Percentiles rank a stretch among this genome's conserved stretches.
Evolutionary conservation across 768 basidiomycete genomes (phyloP).

Genomic region (Leccinum rimulosum): DNA sequence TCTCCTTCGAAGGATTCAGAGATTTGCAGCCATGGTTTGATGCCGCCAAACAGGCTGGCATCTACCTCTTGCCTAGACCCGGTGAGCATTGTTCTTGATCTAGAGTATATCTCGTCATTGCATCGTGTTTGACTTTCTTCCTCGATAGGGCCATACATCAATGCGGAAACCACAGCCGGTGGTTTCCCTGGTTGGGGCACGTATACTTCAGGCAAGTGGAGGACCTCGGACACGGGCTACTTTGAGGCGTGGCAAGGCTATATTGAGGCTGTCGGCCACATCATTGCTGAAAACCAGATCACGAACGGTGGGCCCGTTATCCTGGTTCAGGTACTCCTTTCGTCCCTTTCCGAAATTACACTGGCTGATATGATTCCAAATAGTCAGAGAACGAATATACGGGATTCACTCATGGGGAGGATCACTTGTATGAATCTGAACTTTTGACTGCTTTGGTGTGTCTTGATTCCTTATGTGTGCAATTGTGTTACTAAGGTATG

Average conservation of each 20-base stretch:
- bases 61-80: conserved; percentile 29
- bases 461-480: not conserved
- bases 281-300: conserved; percentile 55
- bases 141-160: conserved; percentile 26
- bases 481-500: conserved; percentile 3
- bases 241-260: conserved; percentile 54
- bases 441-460: conserved; percentile 32
- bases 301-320: conserved; percentile 58
- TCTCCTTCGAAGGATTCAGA: conserved; percentile 51
- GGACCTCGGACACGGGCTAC: conserved; percentile 50
- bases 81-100: conserved; percentile 10
- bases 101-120: not conserved
- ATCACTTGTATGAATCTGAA: conserved; percentile 43
- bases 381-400: conserved; percentile 58
- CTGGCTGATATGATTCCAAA: not conserved
- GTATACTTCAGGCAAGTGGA: conserved; percentile 47
- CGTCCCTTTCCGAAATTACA: conserved; percentile 30
- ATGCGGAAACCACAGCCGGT: conserved; percentile 34
- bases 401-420: conserved; percentile 31
- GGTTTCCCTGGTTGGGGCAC: conserved; percentile 60
- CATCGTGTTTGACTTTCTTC: not conserved
- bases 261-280: conserved; percentile 46
- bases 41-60: conserved; percentile 27
- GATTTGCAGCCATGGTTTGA: conserved; percentile 30
- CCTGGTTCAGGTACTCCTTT: conserved; percentile 26